Evolutionary conservation across 2,329 filamentous ascomycete genomes (phyloP).

Genomic region (Lecanicillium sp.): DNA sequence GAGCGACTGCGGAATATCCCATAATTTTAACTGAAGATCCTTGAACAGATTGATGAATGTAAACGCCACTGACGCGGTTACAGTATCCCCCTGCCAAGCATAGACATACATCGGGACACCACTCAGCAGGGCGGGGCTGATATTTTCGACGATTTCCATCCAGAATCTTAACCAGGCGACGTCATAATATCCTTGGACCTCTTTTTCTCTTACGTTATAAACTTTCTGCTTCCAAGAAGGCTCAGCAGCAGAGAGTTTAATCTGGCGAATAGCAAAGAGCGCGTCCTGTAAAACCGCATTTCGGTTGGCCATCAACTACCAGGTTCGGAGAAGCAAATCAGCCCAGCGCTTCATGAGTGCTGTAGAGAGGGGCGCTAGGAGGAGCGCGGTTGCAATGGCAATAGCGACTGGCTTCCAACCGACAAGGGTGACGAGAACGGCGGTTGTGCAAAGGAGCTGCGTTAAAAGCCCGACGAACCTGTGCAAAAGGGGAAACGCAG

Average conservation of each 20-base stretch:
- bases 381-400: background rate
- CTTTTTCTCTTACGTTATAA: constrained; percentile 3
- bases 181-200: background rate
- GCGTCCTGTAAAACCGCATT: background rate
- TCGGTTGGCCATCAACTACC: background rate
- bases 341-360: background rate
- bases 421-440: constrained; percentile 1
- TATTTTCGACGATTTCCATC: constrained; percentile 1
- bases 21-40: constrained; percentile 4
- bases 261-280: constrained; percentile 8
- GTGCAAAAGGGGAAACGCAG: background rate
- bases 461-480: background rate
- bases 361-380: background rate
- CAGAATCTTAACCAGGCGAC: constrained; percentile 1
- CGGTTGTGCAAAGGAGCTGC: background rate
- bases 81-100: background rate
- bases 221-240: constrained; percentile 7
- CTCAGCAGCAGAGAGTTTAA: constrained; percentile 10
- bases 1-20: constrained; percentile 1
- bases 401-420: background rate
- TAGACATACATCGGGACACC: constrained; percentile 3
- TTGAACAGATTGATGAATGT: constrained; percentile 8
- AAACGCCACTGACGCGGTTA: constrained; percentile 8
- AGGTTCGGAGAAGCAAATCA: background rate
- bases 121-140: constrained; percentile 6